phyloP scores from a whole-genome alignment of 2,329 filamentous ascomycete genomes.

The Aciculosporium take region DNA sequence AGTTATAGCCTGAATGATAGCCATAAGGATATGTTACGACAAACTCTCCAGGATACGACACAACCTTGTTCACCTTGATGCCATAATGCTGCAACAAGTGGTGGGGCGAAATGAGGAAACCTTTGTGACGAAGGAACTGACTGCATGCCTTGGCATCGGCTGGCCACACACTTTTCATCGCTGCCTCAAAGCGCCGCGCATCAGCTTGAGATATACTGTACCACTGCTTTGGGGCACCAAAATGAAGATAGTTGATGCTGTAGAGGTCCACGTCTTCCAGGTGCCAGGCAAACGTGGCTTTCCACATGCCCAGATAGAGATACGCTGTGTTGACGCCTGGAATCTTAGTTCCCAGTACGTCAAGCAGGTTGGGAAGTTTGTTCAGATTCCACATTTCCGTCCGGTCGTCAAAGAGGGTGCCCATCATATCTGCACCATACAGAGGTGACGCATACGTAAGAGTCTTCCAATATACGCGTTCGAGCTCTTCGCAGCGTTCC shows the following conservation, averaged over 20 bases:
- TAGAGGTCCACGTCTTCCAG: conserved; percentile 96
- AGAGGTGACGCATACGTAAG: conserved; percentile 88
- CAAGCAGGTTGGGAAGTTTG: conserved; percentile 81
- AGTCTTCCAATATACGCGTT: conserved; percentile 93
- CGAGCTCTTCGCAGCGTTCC: conserved; percentile 86
- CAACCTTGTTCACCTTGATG: conserved; percentile 90
- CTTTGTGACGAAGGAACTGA: conserved; percentile 95
- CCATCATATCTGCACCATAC: conserved; percentile 93
- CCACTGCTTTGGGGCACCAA: conserved; percentile 97
- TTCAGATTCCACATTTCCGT: conserved; percentile 87
- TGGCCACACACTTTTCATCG: conserved; percentile 93
- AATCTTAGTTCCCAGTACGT: conserved; percentile 87
- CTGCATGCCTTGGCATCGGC: conserved; percentile 89
- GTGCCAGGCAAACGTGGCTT: conserved; percentile 98
- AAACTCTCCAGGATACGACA: conserved; percentile 93
- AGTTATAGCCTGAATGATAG: conserved; percentile 94
- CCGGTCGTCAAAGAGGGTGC: conserved; percentile 79
- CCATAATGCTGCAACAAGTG: conserved; percentile 77
- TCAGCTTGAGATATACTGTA: conserved; percentile 97
- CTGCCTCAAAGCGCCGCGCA: conserved; percentile 78
- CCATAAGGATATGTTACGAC: conserved; percentile 98
- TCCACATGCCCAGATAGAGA: conserved; percentile 98
- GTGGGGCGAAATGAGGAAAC: conserved; percentile 86
- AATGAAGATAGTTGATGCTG: conserved; percentile 99
- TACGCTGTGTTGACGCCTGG: conserved; percentile 97